Evolutionary conservation across 306 rosid genomes (phyloP).

Genomic region (Rosa rugosa): DNA sequence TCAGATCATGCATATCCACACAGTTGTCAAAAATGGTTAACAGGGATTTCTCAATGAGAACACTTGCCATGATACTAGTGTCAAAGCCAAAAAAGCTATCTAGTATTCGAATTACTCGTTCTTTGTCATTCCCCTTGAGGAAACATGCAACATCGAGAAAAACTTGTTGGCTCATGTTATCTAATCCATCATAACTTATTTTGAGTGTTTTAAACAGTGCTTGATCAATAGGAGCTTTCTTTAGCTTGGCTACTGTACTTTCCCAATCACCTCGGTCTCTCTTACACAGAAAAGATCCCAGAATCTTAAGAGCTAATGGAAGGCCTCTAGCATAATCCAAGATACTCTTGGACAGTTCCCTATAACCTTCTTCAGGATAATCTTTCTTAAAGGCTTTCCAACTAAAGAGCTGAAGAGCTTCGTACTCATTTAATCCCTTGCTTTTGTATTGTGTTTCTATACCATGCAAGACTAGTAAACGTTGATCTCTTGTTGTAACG

Average conservation of each 20-base stretch:
- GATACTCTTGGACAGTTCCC: background rate
- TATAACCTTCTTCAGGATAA: background rate
- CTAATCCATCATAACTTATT: constrained; percentile 7
- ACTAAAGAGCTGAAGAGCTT: constrained; percentile 12
- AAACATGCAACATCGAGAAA: constrained; percentile 16
- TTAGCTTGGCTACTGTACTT: background rate
- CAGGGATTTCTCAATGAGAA: constrained; percentile 2
- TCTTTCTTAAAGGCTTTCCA: background rate
- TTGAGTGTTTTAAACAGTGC: background rate
- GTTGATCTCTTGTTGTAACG: background rate
- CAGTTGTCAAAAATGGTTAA: background rate
- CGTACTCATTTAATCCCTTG: background rate
- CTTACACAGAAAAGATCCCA: background rate
- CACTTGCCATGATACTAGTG: background rate
- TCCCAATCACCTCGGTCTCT: background rate
- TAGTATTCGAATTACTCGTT: background rate
- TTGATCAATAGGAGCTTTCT: background rate
- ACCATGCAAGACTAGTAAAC: background rate
- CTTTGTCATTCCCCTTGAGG: background rate
- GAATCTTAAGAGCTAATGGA: background rate
- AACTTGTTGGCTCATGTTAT: background rate
- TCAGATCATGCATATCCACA: constrained; percentile 11
- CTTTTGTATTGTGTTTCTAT: background rate
- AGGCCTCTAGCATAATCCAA: background rate
- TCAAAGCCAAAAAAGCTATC: too few species aligned